A percentile compares a stretch with the other conserved stretches of the same genome.
phyloP scores from a whole-genome alignment of 1,284 basidiomycete genomes.

The Puccinia horiana region DNA sequence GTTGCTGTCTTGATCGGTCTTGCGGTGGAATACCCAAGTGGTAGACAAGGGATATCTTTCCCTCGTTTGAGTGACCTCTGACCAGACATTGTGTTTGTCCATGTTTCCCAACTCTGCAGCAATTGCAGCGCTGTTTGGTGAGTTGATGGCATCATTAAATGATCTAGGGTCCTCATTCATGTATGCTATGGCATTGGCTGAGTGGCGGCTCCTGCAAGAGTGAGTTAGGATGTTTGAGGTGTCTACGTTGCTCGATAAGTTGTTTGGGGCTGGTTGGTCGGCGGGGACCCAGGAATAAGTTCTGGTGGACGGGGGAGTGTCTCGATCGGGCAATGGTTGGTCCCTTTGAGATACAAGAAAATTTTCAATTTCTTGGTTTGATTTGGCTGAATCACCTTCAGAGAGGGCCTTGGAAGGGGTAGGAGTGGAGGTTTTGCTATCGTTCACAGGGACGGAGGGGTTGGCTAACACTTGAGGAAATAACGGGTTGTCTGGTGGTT shows the following conservation, averaged over 20 bases:
- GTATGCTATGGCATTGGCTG: not conserved
- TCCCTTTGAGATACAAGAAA: too few species aligned
- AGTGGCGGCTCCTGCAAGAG: not conserved
- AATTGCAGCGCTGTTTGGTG: too few species aligned
- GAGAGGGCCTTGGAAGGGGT: too few species aligned
- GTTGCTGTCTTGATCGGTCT: not conserved
- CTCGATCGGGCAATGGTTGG: not conserved
- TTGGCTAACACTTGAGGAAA: too few species aligned
- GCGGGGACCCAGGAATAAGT: not conserved
- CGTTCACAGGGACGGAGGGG: too few species aligned
- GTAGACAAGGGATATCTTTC: not conserved
- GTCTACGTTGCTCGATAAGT: slow-evolving; percentile 14
- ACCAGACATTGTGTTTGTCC: not conserved
- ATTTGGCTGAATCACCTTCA: too few species aligned
- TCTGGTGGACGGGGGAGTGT: not conserved
- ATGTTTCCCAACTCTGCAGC: not conserved
- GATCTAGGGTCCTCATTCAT: not conserved
- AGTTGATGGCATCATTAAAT: slow-evolving; percentile 8
- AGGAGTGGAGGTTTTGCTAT: too few species aligned
- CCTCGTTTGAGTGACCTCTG: not conserved
- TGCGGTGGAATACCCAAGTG: not conserved
- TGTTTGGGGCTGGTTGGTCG: not conserved
- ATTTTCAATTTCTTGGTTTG: too few species aligned
- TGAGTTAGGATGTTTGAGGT: not conserved
- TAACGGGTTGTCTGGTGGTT: too few species aligned